Evolutionary conservation across 331 rosid genomes (phyloP).

Genomic region (Phaseolus coccineus): DNA sequence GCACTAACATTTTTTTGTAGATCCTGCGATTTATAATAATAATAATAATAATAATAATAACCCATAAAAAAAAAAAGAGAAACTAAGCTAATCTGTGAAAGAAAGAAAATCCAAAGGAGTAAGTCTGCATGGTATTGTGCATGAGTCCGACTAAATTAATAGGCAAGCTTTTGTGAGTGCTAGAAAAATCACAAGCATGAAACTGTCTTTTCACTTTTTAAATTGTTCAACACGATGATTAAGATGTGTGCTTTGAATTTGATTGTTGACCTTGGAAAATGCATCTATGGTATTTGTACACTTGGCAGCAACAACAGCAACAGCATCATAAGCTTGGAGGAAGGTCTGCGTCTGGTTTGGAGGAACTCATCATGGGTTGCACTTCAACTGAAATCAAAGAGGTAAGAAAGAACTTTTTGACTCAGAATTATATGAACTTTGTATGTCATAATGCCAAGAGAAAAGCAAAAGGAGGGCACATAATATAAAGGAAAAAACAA

Average conservation of each 20-base stretch:
- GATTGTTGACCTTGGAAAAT: conserved; percentile 45
- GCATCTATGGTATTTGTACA: conserved; percentile 34
- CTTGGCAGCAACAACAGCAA: conserved; percentile 56
- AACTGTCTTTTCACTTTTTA: conserved; percentile 56
- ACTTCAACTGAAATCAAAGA: conserved; percentile 85
- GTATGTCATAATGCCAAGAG: conserved; percentile 52
- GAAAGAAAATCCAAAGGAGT: conserved; percentile 6
- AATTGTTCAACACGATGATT: conserved; percentile 58
- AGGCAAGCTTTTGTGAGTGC: conserved; percentile 44
- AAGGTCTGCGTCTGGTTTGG: conserved; percentile 94
- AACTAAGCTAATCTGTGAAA: not conserved
- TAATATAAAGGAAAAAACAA: not conserved
- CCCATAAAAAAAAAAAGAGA: not conserved
- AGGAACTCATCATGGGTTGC: conserved; percentile 98
- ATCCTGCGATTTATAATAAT: too few species aligned
- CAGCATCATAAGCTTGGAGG: conserved; percentile 82
- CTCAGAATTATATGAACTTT: conserved; percentile 69
- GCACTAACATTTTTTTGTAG: not conserved
- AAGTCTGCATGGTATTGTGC: conserved; percentile 54
- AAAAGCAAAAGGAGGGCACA: conserved; percentile 41
- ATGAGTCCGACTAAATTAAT: conserved; percentile 40
- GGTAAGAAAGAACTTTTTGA: conserved; percentile 74
- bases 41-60: not conserved
- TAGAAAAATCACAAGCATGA: conserved; percentile 51
- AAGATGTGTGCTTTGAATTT: conserved; percentile 41